Percentiles rank a stretch among this genome's conserved stretches.
Conservation (phyloP, 176 grass and related monocot species). For the Pontederia crassipes region DNA sequence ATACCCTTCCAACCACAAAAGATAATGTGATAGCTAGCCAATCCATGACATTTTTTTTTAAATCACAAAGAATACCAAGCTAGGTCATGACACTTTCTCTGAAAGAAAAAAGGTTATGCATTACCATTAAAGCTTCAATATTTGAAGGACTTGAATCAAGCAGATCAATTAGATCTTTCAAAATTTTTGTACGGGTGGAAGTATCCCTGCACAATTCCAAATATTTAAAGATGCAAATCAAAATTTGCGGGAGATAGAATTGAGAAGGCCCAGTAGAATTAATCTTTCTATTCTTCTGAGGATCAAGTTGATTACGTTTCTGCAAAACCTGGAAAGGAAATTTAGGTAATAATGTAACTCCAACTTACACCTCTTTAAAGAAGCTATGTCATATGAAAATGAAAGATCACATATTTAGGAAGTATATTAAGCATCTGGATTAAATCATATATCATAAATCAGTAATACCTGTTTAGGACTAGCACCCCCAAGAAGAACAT, state of each 20-base stretch:
- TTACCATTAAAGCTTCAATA: slow-evolving; percentile 89
- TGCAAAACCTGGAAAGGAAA: slow-evolving; percentile 68
- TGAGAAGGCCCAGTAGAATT: slow-evolving; percentile 45
- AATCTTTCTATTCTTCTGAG: slow-evolving; percentile 41
- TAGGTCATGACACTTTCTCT: no score
- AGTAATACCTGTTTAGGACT: slow-evolving; percentile 90
- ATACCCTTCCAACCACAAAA: neutral
- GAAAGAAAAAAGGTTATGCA: neutral
- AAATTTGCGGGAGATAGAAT: slow-evolving; percentile 88
- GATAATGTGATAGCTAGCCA: no score
- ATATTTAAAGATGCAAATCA: slow-evolving; percentile 82
- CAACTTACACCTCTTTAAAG: slow-evolving; percentile 13
- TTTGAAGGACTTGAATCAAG: slow-evolving; percentile 84
- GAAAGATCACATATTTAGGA: slow-evolving; percentile 5
- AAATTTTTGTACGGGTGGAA: slow-evolving; percentile 66
- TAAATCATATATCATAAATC: slow-evolving; percentile 9
- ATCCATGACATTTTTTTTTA: no score
- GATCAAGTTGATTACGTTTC: slow-evolving; percentile 51
- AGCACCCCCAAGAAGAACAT: slow-evolving; percentile 96
- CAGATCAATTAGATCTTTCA: slow-evolving; percentile 71
- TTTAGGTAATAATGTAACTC: slow-evolving; percentile 2
- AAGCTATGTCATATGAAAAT: neutral
- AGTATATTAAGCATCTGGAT: neutral
- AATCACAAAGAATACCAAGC: no score
- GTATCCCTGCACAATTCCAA: slow-evolving; percentile 79